Conservation (phyloP, 2,329 filamentous ascomycete species). For the Aaosphaeria pasadenensis region DNA sequence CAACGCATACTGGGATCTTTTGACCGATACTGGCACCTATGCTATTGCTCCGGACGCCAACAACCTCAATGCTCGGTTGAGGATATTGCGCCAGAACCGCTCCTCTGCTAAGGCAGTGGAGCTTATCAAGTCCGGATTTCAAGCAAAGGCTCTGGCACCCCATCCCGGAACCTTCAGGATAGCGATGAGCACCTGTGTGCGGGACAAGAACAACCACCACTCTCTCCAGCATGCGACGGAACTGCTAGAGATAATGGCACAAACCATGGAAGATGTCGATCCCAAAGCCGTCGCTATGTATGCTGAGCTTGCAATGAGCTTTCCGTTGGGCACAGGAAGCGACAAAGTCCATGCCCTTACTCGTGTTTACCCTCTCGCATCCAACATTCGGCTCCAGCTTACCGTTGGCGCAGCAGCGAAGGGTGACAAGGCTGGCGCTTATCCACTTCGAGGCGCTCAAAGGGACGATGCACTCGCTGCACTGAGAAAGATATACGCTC, state of each 20-base stretch:
- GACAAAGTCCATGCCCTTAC: conserved; percentile 28
- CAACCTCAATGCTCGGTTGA: conserved; percentile 68
- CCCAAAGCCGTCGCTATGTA: conserved; percentile 27
- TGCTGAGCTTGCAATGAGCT: conserved; percentile 23
- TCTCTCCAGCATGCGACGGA: conserved; percentile 62
- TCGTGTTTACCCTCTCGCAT: conserved; percentile 19
- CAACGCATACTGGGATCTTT: conserved; percentile 72
- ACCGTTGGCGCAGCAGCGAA: conserved; percentile 17
- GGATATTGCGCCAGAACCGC: conserved; percentile 62
- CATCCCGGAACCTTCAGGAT: conserved; percentile 61
- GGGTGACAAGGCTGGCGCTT: conserved; percentile 6
- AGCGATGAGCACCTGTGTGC: conserved; percentile 69
- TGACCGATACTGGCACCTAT: conserved; percentile 56
- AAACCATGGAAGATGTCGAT: conserved; percentile 26
- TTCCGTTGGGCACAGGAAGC: conserved; percentile 26
- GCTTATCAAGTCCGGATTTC: conserved; percentile 48
- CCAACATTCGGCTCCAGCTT: conserved; percentile 28
- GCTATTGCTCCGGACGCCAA: conserved; percentile 67
- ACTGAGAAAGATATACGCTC: conserved; percentile 23
- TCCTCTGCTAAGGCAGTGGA: conserved; percentile 61
- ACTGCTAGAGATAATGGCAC: conserved; percentile 53
- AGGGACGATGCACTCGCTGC: conserved; percentile 24
- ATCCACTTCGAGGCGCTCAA: conserved; percentile 11
- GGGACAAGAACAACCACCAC: conserved; percentile 73
- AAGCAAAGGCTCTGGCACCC: conserved; percentile 24